Evolutionary conservation across 2,329 filamentous ascomycete genomes (phyloP).

Genomic region (Sphaerulina vaccinii): DNA sequence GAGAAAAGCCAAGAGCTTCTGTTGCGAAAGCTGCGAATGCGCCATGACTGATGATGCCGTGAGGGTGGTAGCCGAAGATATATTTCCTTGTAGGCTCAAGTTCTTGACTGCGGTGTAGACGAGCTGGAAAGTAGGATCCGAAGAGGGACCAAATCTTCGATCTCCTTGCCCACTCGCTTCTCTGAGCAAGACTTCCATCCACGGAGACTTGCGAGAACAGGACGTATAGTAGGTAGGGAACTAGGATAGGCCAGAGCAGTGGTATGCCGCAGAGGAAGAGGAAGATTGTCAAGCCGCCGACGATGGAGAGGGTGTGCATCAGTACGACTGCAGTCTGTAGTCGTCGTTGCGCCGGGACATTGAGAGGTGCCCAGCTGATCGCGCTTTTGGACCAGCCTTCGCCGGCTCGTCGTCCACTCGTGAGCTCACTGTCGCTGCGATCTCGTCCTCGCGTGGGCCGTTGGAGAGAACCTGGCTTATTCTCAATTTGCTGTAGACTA

Average conservation of each 20-base stretch:
- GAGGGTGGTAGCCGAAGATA: slow-evolving; percentile 95
- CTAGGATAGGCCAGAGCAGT: slow-evolving; percentile 77
- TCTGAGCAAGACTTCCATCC: slow-evolving; percentile 70
- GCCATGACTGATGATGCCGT: slow-evolving; percentile 96
- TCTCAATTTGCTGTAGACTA: slow-evolving; percentile 37
- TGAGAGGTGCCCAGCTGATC: slow-evolving; percentile 84
- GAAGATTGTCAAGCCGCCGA: slow-evolving; percentile 66
- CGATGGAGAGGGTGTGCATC: slow-evolving; percentile 51
- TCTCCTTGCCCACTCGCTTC: slow-evolving; percentile 71
- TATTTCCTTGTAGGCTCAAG: slow-evolving; percentile 84
- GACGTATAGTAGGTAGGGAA: slow-evolving; percentile 80
- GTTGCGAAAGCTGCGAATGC: slow-evolving; percentile 90
- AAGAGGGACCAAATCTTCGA: slow-evolving; percentile 83
- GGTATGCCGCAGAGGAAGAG: slow-evolving; percentile 90
- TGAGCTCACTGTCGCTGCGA: slow-evolving; percentile 41
- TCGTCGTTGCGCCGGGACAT: slow-evolving; percentile 57
- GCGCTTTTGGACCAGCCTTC: slow-evolving; percentile 52
- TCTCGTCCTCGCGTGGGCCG: slow-evolving; percentile 25
- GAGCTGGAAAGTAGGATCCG: slow-evolving; percentile 86
- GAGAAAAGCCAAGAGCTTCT: slow-evolving; percentile 80
- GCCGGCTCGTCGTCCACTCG: slow-evolving; percentile 54
- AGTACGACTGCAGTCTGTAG: slow-evolving; percentile 52
- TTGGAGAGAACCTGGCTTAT: slow-evolving; percentile 31
- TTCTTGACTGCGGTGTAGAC: slow-evolving; percentile 77
- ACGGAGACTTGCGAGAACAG: slow-evolving; percentile 75